phyloP scores from a whole-genome alignment of 805 yeast genomes.

The Yarrowia bubula region DNA sequence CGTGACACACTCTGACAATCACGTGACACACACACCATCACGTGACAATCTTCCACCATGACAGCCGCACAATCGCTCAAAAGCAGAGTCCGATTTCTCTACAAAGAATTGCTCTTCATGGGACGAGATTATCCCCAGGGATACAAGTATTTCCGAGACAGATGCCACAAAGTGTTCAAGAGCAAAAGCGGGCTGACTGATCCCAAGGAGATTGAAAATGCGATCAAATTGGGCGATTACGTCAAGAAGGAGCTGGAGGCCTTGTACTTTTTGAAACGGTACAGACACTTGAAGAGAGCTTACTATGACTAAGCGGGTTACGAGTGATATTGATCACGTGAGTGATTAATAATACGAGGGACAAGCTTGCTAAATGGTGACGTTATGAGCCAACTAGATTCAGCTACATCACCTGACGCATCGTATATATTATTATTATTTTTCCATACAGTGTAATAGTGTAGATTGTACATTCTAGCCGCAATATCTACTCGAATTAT shows the following conservation, averaged over 20 bases:
- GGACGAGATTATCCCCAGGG: slow-evolving; percentile 44
- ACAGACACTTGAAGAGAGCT: slow-evolving; percentile 40
- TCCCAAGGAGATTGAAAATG: slow-evolving; percentile 36
- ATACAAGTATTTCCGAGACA: slow-evolving; percentile 36
- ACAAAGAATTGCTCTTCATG: slow-evolving; percentile 42
- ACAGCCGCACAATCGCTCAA: slow-evolving; percentile 20
- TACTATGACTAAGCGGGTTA: slow-evolving; percentile 32
- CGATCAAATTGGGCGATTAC: slow-evolving; percentile 41
- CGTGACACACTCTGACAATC: no score
- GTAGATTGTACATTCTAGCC: no score
- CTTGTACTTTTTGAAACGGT: slow-evolving; percentile 39
- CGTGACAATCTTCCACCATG: neutral
- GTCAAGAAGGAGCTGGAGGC: slow-evolving; percentile 43
- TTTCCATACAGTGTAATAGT: no score
- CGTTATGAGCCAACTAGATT: no score
- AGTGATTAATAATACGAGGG: no score
- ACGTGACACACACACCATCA: neutral
- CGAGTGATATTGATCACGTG: no score
- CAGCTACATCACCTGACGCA: no score
- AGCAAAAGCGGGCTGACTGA: slow-evolving; percentile 33
- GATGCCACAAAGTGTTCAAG: slow-evolving; percentile 38
- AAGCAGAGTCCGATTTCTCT: slow-evolving; percentile 37
- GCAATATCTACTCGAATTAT: no score
- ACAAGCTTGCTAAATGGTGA: no score
- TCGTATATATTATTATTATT: no score